A percentile compares a stretch with the other conserved stretches of the same genome.
Evolutionary conservation across 192 early-diverging fungal genomes (phyloP).

Genomic region (Gigaspora rosea): DNA sequence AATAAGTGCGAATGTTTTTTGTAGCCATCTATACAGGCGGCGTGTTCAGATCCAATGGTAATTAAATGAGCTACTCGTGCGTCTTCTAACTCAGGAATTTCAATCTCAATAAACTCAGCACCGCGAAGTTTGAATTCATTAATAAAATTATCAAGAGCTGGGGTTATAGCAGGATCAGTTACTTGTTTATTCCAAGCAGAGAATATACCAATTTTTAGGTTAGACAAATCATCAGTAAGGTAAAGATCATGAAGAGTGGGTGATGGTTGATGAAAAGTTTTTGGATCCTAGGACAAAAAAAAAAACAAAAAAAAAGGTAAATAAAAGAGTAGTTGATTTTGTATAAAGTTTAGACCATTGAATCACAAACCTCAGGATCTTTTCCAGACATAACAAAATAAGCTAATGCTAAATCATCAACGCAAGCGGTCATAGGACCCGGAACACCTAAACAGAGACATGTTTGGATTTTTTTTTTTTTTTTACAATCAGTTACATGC

Average conservation of each 20-base stretch:
- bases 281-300: conserved; percentile 41
- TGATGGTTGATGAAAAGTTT: conserved; percentile 53
- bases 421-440: conserved; percentile 72
- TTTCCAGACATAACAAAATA: conserved; percentile 65
- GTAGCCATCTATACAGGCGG: neutral
- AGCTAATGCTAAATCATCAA: conserved; percentile 65
- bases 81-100: conserved; percentile 60
- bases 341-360: neutral
- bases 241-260: conserved; percentile 41
- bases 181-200: conserved; percentile 51
- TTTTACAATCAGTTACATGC: no score
- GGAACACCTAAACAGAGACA: conserved; percentile 28
- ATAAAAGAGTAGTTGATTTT: neutral
- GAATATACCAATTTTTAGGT: conserved; percentile 62
- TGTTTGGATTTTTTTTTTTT: no score
- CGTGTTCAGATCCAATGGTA: conserved; percentile 65
- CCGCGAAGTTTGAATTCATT: conserved; percentile 48
- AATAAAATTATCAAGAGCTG: conserved; percentile 39
- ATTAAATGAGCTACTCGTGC: conserved; percentile 61
- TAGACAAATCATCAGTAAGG: conserved; percentile 40
- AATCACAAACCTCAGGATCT: conserved; percentile 44
- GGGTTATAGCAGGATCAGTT: conserved; percentile 35
- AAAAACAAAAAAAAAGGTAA: neutral
- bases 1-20: neutral
- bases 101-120: conserved; percentile 63